Conservation (phyloP, 192 early-diverging fungal species). For the Coemansia sp. region DNA sequence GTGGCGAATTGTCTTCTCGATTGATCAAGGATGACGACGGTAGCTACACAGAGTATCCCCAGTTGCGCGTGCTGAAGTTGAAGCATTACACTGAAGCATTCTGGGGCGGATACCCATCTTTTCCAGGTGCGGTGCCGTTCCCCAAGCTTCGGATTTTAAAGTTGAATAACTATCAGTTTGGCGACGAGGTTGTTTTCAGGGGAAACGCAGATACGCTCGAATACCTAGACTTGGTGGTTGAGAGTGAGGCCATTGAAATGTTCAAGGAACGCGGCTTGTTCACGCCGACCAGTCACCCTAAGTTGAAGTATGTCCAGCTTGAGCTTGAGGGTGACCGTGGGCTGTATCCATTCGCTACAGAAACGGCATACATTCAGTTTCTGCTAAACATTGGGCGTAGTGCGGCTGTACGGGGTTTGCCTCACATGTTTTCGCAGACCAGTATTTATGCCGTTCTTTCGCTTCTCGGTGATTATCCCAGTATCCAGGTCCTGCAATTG, state of each 20-base stretch:
- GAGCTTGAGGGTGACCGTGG: background rate
- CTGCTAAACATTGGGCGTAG: background rate
- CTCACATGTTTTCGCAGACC: no score
- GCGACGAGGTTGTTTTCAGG: constrained; percentile 14
- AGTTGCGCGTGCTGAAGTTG: no score
- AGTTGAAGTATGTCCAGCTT: background rate
- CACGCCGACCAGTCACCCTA: background rate
- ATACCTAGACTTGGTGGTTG: background rate
- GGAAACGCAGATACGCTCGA: constrained; percentile 6
- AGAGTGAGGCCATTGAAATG: background rate
- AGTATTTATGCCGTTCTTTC: background rate
- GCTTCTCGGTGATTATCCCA: background rate
- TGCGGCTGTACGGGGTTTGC: background rate
- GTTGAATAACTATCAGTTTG: constrained; percentile 8
- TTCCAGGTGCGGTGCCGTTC: constrained; percentile 4
- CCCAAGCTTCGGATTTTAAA: background rate
- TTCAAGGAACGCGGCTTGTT: background rate
- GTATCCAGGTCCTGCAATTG: background rate
- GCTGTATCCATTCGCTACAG: background rate
- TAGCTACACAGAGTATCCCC: no score
- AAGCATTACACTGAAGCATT: no score
- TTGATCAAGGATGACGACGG: no score
- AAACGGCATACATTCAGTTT: background rate
- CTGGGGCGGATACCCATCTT: no score
- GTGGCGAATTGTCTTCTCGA: no score